Evolutionary conservation across 73 alveolate species (phyloP).

Genomic region (Tetrahymena thermophila): DNA sequence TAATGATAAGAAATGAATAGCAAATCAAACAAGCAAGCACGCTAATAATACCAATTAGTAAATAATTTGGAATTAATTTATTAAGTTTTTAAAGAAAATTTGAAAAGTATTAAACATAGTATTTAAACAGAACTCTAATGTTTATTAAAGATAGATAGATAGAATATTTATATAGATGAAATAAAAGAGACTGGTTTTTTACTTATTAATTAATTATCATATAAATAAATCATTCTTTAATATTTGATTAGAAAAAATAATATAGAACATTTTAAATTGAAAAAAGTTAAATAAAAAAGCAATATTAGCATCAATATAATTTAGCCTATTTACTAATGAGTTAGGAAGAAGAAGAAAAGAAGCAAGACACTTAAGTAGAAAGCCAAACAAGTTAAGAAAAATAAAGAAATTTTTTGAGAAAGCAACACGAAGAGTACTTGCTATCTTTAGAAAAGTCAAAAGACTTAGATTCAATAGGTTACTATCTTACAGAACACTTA

Average conservation of each 20-base stretch:
- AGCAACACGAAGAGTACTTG: conserved; percentile 50
- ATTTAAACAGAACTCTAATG: neutral
- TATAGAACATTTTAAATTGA: neutral
- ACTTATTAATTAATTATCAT: no score
- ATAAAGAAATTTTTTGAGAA: neutral
- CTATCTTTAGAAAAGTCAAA: conserved; percentile 68
- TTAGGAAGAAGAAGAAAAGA: neutral
- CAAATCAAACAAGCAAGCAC: no score
- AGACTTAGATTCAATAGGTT: conserved; percentile 79
- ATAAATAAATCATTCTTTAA: no score
- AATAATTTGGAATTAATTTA: no score
- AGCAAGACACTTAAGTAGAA: neutral
- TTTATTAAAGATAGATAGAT: neutral
- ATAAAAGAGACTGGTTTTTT: no score
- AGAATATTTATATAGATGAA: neutral
- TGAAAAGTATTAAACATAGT: neutral
- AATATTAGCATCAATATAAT: no score
- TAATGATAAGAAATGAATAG: no score
- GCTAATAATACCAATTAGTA: no score
- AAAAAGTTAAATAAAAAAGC: no score
- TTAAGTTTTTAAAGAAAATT: no score
- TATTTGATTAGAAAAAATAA: neutral
- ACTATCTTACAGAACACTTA: conserved; percentile 80
- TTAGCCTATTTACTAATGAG: neutral
- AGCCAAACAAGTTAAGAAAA: neutral